phyloP scores from a whole-genome alignment of 371 early-diverging fungal genomes.

The Mucor saturninus region DNA sequence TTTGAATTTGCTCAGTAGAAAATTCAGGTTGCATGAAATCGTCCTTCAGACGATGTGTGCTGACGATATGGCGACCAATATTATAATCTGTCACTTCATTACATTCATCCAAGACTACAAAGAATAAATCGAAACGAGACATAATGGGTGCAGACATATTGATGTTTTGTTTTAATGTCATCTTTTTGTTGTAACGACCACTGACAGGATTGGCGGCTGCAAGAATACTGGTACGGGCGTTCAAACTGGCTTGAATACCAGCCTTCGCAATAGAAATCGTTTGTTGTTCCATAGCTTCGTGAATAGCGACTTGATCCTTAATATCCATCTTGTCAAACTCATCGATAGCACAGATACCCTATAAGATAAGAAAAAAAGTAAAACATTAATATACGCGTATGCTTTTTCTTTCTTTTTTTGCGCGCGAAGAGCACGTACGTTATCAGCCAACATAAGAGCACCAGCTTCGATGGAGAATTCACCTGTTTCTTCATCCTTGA shows the following conservation, averaged over 20 bases:
- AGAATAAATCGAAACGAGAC: slow-evolving; percentile 99
- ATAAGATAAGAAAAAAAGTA: slow-evolving; percentile 4
- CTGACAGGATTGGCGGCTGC: slow-evolving; percentile 99
- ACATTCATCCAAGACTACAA: slow-evolving; percentile 97
- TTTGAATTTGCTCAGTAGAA: slow-evolving; percentile 77
- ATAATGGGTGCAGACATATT: slow-evolving; percentile 98
- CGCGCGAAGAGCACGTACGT: slow-evolving; percentile 55
- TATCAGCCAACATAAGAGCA: slow-evolving; percentile 99
- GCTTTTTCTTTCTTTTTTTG: neutral
- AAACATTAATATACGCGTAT: neutral
- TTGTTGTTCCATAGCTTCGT: slow-evolving; percentile 99
- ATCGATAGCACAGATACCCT: slow-evolving; percentile 99
- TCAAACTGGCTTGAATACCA: slow-evolving; percentile 98
- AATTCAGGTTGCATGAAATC: slow-evolving; percentile 76
- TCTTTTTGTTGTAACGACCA: slow-evolving; percentile 95
- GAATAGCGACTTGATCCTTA: slow-evolving; percentile 99
- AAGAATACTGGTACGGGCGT: slow-evolving; percentile 98
- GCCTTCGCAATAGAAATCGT: slow-evolving; percentile 99
- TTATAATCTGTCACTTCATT: slow-evolving; percentile 91
- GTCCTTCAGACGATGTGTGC: slow-evolving; percentile 84
- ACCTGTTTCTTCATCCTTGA: slow-evolving; percentile 98
- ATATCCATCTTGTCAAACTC: slow-evolving; percentile 99
- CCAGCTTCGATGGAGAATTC: slow-evolving; percentile 99
- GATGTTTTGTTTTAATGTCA: slow-evolving; percentile 97
- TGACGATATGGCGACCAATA: slow-evolving; percentile 95